Conservation (phyloP, 805 yeast species). For the Pichia pseudocactophila region DNA sequence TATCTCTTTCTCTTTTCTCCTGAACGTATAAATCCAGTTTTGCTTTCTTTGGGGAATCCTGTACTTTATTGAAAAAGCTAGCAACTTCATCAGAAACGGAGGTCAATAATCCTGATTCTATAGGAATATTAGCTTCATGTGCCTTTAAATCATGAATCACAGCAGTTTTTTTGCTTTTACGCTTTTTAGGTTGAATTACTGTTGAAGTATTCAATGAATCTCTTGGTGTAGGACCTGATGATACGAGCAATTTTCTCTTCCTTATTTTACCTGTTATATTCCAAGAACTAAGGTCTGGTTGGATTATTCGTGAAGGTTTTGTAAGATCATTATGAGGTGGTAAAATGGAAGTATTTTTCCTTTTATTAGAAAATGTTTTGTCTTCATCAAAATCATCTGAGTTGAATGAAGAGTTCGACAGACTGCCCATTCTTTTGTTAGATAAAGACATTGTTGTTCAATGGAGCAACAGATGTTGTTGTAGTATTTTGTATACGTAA, state of each 20-base stretch:
- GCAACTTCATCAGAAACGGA: neutral
- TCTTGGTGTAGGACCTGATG: neutral
- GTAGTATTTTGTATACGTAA: no score
- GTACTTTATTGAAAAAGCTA: neutral
- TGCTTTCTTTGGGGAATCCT: neutral
- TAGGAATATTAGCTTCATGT: neutral
- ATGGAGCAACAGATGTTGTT: no score
- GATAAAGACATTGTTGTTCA: neutral
- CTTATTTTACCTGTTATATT: neutral
- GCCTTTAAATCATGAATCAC: neutral
- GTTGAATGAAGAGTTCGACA: neutral
- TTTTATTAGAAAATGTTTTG: neutral
- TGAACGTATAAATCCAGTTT: neutral
- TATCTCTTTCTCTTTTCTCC: neutral
- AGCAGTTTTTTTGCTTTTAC: neutral
- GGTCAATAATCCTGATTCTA: neutral
- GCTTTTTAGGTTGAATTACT: neutral
- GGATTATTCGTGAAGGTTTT: neutral
- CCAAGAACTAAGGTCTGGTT: neutral
- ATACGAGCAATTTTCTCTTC: neutral
- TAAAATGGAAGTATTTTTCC: neutral
- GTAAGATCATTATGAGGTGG: neutral
- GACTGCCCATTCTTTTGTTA: neutral
- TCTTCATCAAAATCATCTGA: neutral
- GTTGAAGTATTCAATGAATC: neutral